Percentiles rank a stretch among this genome's conserved stretches.
Conservation (phyloP, 345 rosid genomes). For the Heritiera fomes region DNA sequence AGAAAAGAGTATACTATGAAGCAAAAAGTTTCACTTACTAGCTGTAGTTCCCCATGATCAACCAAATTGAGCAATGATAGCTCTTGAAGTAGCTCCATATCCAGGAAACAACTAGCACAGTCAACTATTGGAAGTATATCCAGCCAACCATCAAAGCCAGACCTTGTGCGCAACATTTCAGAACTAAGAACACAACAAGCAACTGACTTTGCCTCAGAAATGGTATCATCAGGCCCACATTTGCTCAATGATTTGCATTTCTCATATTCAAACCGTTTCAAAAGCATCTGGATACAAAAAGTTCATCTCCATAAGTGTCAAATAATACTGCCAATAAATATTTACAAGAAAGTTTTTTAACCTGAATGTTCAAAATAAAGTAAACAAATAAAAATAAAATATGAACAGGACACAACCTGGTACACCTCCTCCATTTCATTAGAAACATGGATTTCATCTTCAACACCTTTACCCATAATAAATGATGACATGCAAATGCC, state of each 20-base stretch:
- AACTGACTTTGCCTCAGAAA: conserved; percentile 33
- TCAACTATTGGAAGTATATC: conserved; percentile 55
- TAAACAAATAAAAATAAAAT: conserved; percentile 1
- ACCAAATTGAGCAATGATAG: conserved; percentile 41
- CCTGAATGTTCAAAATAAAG: conserved; percentile 4
- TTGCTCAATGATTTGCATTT: conserved; percentile 44
- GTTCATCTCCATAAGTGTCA: conserved; percentile 19
- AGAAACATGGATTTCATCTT: conserved; percentile 40
- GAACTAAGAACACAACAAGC: conserved; percentile 57
- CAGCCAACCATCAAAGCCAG: conserved; percentile 58
- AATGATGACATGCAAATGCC: conserved; percentile 79
- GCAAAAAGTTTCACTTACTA: conserved; percentile 40
- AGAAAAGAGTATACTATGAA: conserved; percentile 9
- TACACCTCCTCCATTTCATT: conserved; percentile 62
- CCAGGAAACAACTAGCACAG: conserved; percentile 63
- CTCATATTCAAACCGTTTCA: conserved; percentile 61
- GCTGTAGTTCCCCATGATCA: conserved; percentile 35
- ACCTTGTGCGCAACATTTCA: conserved; percentile 48
- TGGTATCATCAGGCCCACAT: conserved; percentile 21
- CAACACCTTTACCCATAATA: conserved; percentile 45
- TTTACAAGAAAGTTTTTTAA: background rate
- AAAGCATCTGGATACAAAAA: conserved; percentile 56
- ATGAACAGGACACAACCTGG: conserved; percentile 48
- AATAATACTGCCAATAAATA: background rate
- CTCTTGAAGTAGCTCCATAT: conserved; percentile 65